A percentile compares a stretch with the other conserved stretches of the same genome.
phyloP scores from a whole-genome alignment of 345 rosid species.

The Euphorbia peplus region DNA sequence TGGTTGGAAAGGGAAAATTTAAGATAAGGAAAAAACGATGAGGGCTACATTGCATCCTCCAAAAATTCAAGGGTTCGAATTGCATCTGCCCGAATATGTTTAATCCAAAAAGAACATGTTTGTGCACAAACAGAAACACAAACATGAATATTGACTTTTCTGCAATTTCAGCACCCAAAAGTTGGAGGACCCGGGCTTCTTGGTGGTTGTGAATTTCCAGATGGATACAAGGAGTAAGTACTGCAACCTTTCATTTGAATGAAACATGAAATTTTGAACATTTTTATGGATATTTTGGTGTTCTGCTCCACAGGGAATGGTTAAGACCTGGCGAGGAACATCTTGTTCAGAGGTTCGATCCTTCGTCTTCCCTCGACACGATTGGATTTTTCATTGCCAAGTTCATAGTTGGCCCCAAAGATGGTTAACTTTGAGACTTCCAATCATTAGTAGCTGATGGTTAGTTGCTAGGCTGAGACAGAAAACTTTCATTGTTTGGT shows the following conservation, averaged over 20 bases:
- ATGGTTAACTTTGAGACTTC: neutral
- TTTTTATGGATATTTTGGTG: neutral
- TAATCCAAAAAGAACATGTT: neutral
- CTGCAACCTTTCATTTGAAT: slow-evolving; percentile 10
- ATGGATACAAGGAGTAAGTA: slow-evolving; percentile 83
- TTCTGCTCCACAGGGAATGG: slow-evolving; percentile 62
- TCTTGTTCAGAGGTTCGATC: slow-evolving; percentile 88
- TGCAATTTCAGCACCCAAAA: slow-evolving; percentile 69
- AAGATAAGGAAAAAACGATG: too few species aligned
- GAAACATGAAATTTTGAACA: too few species aligned
- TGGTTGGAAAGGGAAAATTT: too few species aligned
- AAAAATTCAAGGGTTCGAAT: too few species aligned
- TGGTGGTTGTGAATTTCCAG: slow-evolving; percentile 61
- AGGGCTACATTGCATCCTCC: too few species aligned
- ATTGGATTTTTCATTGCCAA: slow-evolving; percentile 97
- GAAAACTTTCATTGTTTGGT: too few species aligned
- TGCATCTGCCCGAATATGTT: too few species aligned
- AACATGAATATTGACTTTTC: neutral
- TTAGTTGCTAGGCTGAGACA: too few species aligned
- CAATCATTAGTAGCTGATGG: too few species aligned
- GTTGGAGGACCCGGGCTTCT: slow-evolving; percentile 92
- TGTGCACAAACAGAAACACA: neutral
- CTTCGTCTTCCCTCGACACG: slow-evolving; percentile 79
- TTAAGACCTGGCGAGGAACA: slow-evolving; percentile 88
- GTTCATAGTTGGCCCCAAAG: slow-evolving; percentile 46